Evolutionary conservation across 1,139 yeast genomes (phyloP).

Genomic region (Nakaseomyces sp.): DNA sequence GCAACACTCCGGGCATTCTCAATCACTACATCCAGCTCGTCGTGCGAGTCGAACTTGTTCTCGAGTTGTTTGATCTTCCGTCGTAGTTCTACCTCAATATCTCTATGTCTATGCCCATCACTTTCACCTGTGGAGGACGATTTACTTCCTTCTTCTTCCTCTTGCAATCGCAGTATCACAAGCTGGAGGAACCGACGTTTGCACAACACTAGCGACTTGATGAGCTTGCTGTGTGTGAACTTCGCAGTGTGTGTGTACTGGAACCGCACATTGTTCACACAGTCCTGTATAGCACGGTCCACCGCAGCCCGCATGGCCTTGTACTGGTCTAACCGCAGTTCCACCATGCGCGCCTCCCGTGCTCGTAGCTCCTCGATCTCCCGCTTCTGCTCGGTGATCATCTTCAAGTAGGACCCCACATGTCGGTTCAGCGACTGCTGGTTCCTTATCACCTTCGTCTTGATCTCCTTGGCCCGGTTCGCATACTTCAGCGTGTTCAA

Average conservation of each 20-base stretch:
- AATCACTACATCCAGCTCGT: conserved; percentile 43
- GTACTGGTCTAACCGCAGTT: conserved; percentile 32
- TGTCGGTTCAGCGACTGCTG: conserved; percentile 73
- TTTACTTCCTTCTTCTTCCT: too few species aligned
- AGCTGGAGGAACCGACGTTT: conserved; percentile 45
- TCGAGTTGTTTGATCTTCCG: conserved; percentile 48
- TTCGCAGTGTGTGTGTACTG: conserved; percentile 39
- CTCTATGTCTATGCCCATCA: too few species aligned
- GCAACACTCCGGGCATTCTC: conserved; percentile 38
- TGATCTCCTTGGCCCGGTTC: conserved; percentile 81
- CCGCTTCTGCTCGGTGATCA: conserved; percentile 73
- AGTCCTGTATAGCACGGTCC: conserved; percentile 35
- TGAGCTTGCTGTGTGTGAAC: conserved; percentile 40
- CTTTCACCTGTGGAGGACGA: too few species aligned
- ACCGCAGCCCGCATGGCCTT: conserved; percentile 33
- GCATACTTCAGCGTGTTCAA: conserved; percentile 85
- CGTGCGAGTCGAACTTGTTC: conserved; percentile 39
- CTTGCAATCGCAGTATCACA: conserved; percentile 38
- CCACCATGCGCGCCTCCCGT: conserved; percentile 43
- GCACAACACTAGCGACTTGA: conserved; percentile 39
- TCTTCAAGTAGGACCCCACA: conserved; percentile 77
- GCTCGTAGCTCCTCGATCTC: conserved; percentile 64
- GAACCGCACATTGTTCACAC: conserved; percentile 35
- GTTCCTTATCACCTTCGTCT: conserved; percentile 69
- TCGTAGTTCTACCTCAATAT: too few species aligned